Evolutionary conservation across 148 eudicot species (phyloP).

Genomic region (Suaeda aralocaspica): DNA sequence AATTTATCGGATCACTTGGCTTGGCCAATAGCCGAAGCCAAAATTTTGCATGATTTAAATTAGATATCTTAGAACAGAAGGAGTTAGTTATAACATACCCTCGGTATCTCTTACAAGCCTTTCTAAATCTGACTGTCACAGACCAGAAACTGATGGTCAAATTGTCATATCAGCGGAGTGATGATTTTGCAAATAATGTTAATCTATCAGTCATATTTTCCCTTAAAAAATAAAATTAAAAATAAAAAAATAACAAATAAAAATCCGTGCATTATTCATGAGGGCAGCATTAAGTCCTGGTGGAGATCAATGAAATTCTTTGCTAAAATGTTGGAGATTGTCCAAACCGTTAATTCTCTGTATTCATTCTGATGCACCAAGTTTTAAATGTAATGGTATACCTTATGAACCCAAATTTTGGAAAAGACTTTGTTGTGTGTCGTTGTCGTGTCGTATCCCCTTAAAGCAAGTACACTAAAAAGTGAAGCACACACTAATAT

Average conservation of each 20-base stretch:
- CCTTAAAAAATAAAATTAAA: too few relatives aligned
- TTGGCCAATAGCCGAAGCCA: background rate
- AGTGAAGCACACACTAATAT: too few relatives aligned
- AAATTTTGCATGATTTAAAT: background rate
- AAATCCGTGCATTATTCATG: background rate
- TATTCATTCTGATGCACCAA: background rate
- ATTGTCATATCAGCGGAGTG: background rate
- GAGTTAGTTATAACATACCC: slow-evolving; percentile 43
- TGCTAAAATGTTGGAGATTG: background rate
- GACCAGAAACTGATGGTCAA: slow-evolving; percentile 15
- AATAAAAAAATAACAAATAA: too few relatives aligned
- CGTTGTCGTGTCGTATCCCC: too few relatives aligned
- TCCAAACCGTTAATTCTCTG: background rate
- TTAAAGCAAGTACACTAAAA: too few relatives aligned
- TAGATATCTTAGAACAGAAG: background rate
- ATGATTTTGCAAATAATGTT: background rate
- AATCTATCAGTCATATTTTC: background rate
- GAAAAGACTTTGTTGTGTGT: too few relatives aligned
- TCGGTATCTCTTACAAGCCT: slow-evolving; percentile 78
- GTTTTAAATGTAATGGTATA: background rate
- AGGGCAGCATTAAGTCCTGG: background rate
- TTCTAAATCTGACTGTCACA: slow-evolving; percentile 64
- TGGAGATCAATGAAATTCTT: background rate
- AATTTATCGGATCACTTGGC: background rate
- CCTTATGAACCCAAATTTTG: too few relatives aligned